These are phyloP conservation scores for Pseudovirgaria hyperparasitica DNA, from an alignment of 2,329 filamentous ascomycete species.

Conservation along the genomic window DNA sequence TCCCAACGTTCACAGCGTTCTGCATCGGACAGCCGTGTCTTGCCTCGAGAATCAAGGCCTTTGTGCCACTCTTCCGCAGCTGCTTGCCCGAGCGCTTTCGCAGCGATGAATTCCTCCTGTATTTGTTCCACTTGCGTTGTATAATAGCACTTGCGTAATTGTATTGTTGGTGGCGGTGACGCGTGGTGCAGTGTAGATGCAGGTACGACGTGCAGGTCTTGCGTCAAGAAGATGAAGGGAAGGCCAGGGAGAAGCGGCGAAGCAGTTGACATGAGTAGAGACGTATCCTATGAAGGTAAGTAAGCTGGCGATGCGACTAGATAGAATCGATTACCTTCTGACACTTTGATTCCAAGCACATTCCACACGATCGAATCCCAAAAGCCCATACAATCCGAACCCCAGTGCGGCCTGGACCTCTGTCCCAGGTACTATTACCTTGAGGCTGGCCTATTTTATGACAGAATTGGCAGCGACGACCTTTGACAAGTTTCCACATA, in stretches of 20 bases:
- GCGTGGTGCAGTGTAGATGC: slow-evolving; percentile 41
- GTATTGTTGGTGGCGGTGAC: slow-evolving; percentile 33
- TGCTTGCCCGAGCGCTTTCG: slow-evolving; percentile 52
- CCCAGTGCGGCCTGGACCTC: slow-evolving; percentile 48
- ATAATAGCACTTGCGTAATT: slow-evolving; percentile 55
- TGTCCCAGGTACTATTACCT: slow-evolving; percentile 36
- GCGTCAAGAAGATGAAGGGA: slow-evolving; percentile 53
- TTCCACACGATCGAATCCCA: slow-evolving; percentile 50
- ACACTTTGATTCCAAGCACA: slow-evolving; percentile 48
- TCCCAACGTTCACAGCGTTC: slow-evolving; percentile 68
- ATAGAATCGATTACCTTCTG: slow-evolving; percentile 45
- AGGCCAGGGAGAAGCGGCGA: slow-evolving; percentile 55
- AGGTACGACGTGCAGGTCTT: slow-evolving; percentile 47
- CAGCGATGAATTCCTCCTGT: slow-evolving; percentile 48
- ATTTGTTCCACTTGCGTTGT: slow-evolving; percentile 50
- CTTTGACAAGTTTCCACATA: slow-evolving; percentile 62
- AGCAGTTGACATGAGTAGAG: slow-evolving; percentile 50
- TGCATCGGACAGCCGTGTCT: slow-evolving; percentile 46
- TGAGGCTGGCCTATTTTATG: slow-evolving; percentile 25
- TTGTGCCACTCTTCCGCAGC: slow-evolving; percentile 69
- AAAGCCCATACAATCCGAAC: slow-evolving; percentile 62
- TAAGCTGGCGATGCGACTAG: slow-evolving; percentile 10
- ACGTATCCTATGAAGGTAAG: slow-evolving; percentile 47
- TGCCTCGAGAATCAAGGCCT: slow-evolving; percentile 53
- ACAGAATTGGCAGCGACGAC: slow-evolving; percentile 56